Base-by-base conservation (phyloP, 2,329 filamentous ascomycete species). In the Aspergillus ibericus region DNA sequence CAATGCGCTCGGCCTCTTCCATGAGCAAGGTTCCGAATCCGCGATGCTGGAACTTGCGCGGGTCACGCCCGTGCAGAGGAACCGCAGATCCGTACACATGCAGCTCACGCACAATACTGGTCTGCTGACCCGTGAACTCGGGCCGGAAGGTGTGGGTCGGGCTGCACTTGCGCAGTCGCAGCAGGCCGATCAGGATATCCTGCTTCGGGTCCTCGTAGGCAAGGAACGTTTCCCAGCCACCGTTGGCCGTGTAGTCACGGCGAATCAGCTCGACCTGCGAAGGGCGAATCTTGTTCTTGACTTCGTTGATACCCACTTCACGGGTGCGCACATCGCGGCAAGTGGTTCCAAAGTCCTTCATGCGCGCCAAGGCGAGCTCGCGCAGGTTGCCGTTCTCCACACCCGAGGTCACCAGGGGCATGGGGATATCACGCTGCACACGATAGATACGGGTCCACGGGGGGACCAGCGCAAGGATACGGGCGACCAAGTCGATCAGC, bases 401-500 rank as follows among this genome's bases (percentile, higher is more conserved):
- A 40, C 95, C 95, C 0, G 93, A 96, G 0, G 95, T 98, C n/a
- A 99, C 96, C 22, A 99, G 83, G 0, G 95, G 95, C 95, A 99
- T 99, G n/a, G 95, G 95, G 59, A 99, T 99, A 77, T 99, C 95
- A 74, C 95, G 88, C 80, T 99, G 95, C 0, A 99, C 95, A 60
- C 95, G 92, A 80, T 99, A 99, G 70, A 99, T 99, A 62, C 95
- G 88, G 0, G 96, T 99, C 95, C 95, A 99, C 1, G 95, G 95
- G 1, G 95, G 95, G 0, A 99, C 89, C 2, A 99, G 83, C 0
- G 95, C 95, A 62, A 99, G 80, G 53, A 99, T 99, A n/a, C 95
- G 87, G 3, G 95, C 96, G 0, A 99, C 92, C 15, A 99, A 86
- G 73, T 99, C 95, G 61, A 99, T 92, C 34, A 99, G 84, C 0